Base-by-base conservation (phyloP, 345 rosid genomes). In the Pugionium dolabratum region DNA sequence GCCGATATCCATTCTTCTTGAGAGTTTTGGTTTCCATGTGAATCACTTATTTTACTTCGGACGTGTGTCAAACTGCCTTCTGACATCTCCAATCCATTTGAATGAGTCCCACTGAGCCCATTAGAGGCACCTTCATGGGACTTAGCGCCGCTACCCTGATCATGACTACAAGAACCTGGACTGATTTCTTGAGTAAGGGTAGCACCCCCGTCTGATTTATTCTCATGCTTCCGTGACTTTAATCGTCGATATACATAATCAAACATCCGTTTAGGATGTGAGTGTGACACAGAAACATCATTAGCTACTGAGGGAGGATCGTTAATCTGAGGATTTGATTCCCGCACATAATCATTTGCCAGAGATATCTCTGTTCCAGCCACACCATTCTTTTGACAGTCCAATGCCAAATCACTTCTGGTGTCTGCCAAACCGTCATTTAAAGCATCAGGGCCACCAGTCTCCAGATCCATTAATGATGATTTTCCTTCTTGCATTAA, bases 181-280 rank as follows among this genome's bases (percentile, higher is more conserved):
- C 77, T 75, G 56, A 76, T 69, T 72, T 77, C 94, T 69, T 74
- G 76, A n/a, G 51, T 57, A 46, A 68, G 79, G 74, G 70, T 58
- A 26, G 59, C 73, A 34, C 42, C 82, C 64, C 75, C 67, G 59
- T 74, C 81, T 55, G 64, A 40, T 42, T 58, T 79, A 40, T 62
- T 78, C 68, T 67, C 85, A 59, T 76, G 73, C 75, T 80, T 90
- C 25, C 65, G 76, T 36, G 79, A 65, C 79, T 85, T 94, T 30
- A 74, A 81, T 75, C 99, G 88, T 80, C 74, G 82, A 76, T 94
- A 94, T 48, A 94, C 99, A 71, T 75, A 86, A 79, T 76, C 67
- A 74, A 72, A 88, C 89, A 82, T 83, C 79, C 80, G 86, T 82
- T 74, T 85, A 6, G 89, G 79, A 64, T 76, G 79, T 6, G 78